Evolutionary conservation across 2,329 filamentous ascomycete genomes (phyloP), one percentile per base, ranked within the genome.

Genomic region (Fusarium sp.): DNA sequence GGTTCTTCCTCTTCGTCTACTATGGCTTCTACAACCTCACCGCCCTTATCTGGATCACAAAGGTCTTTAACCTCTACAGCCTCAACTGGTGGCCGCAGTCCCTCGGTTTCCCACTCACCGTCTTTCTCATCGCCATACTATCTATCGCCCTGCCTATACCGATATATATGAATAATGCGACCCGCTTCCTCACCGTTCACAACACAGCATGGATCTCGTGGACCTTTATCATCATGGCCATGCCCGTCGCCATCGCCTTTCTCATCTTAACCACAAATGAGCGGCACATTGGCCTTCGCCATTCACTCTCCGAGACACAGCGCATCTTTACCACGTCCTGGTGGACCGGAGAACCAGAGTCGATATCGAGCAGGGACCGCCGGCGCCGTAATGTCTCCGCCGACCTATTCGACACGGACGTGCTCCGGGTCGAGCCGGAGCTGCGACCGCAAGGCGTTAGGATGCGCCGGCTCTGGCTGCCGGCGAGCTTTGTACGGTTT

Each of bases 1-100:
- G 91, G 91, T 92, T 92, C 84, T 93, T 93, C 78, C 84, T 93
- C 40, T 88, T 92, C 58, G 88, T 92, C 66, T 93, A 92, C 83
- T 93, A 93, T 80, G 90, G 90, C 66, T 88, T 92, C 74, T 93
- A 93, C 81, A 92, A 91, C 78, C 78, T 92, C 27, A 91, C 90
- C 6, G 91, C 91, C 3, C 82, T 93, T 75, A 88, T 92, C 70
- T 93, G 91, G 90, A 92, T 93, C 78, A 93, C 91, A 57, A 93
- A 92, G 78, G 87, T 93, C 6, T 93, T 93, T 80, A 93, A 93
- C 76, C 85, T 93, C 24, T 93, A 93, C 84, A 90, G 88, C 70
- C 84, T 93, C 66, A 93, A 93, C 82, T 93, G 91, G 91, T 93
- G 91, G 91, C 91, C 91, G 9, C 84, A 89, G 65, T 87, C 87